phyloP scores from a whole-genome alignment of 768 basidiomycete genomes.

The Serendipita sp. region DNA sequence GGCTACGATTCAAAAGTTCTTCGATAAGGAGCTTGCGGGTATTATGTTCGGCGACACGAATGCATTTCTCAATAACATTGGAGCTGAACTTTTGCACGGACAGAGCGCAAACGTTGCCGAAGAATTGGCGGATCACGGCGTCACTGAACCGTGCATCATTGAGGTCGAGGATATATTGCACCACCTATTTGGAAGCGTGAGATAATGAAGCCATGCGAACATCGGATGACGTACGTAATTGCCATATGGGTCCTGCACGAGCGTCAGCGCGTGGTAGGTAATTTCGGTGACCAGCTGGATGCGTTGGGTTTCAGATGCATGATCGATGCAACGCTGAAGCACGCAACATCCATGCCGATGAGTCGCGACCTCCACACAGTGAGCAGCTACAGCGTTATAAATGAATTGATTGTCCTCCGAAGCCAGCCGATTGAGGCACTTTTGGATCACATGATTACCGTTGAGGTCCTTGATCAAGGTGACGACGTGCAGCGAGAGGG shows the following conservation, averaged over 20 bases:
- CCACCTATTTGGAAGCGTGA: conserved; percentile 39
- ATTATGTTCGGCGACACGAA: conserved; percentile 91
- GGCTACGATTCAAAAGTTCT: conserved; percentile 84
- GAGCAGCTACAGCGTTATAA: conserved; percentile 96
- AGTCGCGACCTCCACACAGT: conserved; percentile 97
- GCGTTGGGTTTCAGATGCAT: conserved; percentile 89
- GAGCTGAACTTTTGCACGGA: conserved; percentile 99
- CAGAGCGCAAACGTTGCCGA: conserved; percentile 92
- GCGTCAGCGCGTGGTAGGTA: conserved; percentile 91
- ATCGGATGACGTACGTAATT: conserved; percentile 38
- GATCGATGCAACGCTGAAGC: conserved; percentile 93
- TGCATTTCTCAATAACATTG: conserved; percentile 92
- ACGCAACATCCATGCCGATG: conserved; percentile 98
- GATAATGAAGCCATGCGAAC: not conserved
- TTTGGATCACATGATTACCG: conserved; percentile 96
- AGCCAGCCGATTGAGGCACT: conserved; percentile 94
- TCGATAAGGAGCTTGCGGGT: conserved; percentile 91
- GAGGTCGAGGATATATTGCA: conserved; percentile 95
- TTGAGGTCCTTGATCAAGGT: conserved; percentile 98
- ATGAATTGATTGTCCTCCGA: conserved; percentile 99
- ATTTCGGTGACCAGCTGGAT: conserved; percentile 97
- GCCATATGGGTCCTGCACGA: conserved; percentile 94
- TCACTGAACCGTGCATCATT: conserved; percentile 99
- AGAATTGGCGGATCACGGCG: conserved; percentile 91
- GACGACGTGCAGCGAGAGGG: conserved; percentile 93